phyloP scores from a whole-genome alignment of 2,329 filamentous ascomycete species.

The Cladosporium sp. region DNA sequence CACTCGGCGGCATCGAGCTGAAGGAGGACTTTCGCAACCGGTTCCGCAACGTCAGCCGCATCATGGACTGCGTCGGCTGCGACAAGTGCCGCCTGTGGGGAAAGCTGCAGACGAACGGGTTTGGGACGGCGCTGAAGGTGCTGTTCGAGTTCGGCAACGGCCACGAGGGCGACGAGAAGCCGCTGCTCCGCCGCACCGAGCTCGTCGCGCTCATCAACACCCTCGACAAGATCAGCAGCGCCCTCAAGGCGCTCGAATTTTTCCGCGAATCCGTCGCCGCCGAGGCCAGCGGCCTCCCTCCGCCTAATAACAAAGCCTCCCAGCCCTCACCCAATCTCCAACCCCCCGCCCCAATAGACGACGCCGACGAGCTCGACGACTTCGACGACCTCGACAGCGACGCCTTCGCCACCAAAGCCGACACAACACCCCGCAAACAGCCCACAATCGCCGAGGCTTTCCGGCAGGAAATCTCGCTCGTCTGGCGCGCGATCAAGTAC shows the following conservation, averaged over 20 bases:
- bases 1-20: slow-evolving; percentile 55
- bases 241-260: slow-evolving; percentile 64
- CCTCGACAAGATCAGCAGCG: slow-evolving; percentile 77
- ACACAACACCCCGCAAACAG: slow-evolving; percentile 30
- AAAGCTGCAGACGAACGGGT: slow-evolving; percentile 90
- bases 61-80: slow-evolving; percentile 98
- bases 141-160: slow-evolving; percentile 84
- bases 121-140: slow-evolving; percentile 90
- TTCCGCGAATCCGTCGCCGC: slow-evolving; percentile 55
- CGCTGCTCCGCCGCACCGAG: slow-evolving; percentile 77
- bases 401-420: slow-evolving; percentile 34
- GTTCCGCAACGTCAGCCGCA: slow-evolving; percentile 89
- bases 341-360: slow-evolving; percentile 15
- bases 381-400: slow-evolving; percentile 16
- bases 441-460: slow-evolving; percentile 53
- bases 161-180: slow-evolving; percentile 51
- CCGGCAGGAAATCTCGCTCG: slow-evolving; percentile 55
- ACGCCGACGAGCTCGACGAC: slow-evolving; percentile 25
- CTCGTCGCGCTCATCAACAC: slow-evolving; percentile 94
- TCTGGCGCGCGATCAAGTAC: slow-evolving; percentile 58
- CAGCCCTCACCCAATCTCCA: slow-evolving; percentile 24
- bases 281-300: slow-evolving; percentile 10
- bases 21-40: slow-evolving; percentile 98
- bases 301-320: slow-evolving; percentile 6
- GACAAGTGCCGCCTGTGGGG: slow-evolving; percentile 99